Percentiles rank a stretch among this genome's conserved stretches.
Evolutionary conservation across 1,139 yeast genomes (phyloP).

Genomic region (Suhomyces coccinellae): DNA sequence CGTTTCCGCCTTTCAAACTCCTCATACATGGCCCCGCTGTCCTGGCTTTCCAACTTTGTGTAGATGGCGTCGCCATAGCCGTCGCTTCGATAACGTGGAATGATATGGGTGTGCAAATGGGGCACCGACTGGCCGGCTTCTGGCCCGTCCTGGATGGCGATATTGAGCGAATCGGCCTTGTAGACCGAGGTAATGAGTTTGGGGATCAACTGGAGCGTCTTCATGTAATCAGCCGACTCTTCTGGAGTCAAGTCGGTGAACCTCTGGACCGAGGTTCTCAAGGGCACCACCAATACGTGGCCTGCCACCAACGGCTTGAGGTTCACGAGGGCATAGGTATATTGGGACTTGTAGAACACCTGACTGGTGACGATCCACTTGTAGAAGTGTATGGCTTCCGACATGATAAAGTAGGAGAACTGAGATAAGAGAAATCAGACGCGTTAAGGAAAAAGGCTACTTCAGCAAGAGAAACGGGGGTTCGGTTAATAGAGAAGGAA

Average conservation of each 20-base stretch:
- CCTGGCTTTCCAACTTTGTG: slow-evolving; percentile 51
- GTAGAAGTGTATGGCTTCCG: slow-evolving; percentile 41
- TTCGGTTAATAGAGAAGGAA: too few species aligned
- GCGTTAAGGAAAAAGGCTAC: not conserved
- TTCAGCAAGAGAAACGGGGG: too few species aligned
- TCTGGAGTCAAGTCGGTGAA: slow-evolving; percentile 67
- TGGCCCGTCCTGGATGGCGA: slow-evolving; percentile 94
- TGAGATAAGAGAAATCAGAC: not conserved
- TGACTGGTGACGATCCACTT: slow-evolving; percentile 63
- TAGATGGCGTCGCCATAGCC: slow-evolving; percentile 76
- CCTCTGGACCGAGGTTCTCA: slow-evolving; percentile 56
- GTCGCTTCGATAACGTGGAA: slow-evolving; percentile 70
- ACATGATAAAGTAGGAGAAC: not conserved
- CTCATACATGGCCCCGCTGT: slow-evolving; percentile 31
- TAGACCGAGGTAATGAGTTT: slow-evolving; percentile 62
- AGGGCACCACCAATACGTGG: slow-evolving; percentile 84
- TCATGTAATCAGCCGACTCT: slow-evolving; percentile 78
- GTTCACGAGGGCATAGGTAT: slow-evolving; percentile 82
- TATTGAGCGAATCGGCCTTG: slow-evolving; percentile 77
- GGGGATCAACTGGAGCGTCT: slow-evolving; percentile 71
- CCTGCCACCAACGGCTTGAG: slow-evolving; percentile 90
- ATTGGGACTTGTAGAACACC: slow-evolving; percentile 55
- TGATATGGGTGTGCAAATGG: slow-evolving; percentile 89
- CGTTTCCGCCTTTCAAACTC: slow-evolving; percentile 34
- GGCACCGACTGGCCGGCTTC: slow-evolving; percentile 95